These are phyloP conservation scores for Podila epicladia DNA, from an alignment of 192 early-diverging fungal species.

Conservation along the genomic window DNA sequence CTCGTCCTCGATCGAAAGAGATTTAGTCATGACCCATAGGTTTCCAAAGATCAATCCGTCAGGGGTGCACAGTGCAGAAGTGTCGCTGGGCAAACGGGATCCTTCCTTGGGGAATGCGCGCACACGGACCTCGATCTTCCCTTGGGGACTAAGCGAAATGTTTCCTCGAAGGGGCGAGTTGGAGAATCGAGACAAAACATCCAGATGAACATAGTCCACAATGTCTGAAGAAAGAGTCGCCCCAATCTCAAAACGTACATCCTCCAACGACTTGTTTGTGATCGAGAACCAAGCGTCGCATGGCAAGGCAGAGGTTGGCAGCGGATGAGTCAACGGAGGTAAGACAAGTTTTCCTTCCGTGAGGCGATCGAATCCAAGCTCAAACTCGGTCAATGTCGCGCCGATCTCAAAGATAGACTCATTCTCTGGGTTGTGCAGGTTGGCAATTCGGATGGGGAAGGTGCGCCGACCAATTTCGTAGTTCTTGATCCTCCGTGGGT, in stretches of 20 bases:
- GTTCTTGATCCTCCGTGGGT: slow-evolving; percentile 66
- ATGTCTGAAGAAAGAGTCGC: slow-evolving; percentile 71
- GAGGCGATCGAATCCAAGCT: slow-evolving; percentile 79
- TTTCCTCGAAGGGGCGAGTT: slow-evolving; percentile 81
- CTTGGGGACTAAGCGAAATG: slow-evolving; percentile 71
- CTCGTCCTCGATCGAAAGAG: slow-evolving; percentile 49
- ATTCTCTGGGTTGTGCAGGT: slow-evolving; percentile 75
- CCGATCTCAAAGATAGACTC: slow-evolving; percentile 58
- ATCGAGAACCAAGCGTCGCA: slow-evolving; percentile 89
- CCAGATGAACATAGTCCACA: slow-evolving; percentile 67
- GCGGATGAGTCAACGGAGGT: slow-evolving; percentile 77
- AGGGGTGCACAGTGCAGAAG: slow-evolving; percentile 65
- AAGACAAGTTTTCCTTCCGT: slow-evolving; percentile 72
- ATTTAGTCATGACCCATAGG: slow-evolving; percentile 71
- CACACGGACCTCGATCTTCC: slow-evolving; percentile 74
- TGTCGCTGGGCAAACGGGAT: slow-evolving; percentile 62
- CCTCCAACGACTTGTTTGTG: slow-evolving; percentile 77
- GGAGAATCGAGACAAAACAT: slow-evolving; percentile 82
- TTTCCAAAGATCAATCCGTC: slow-evolving; percentile 74
- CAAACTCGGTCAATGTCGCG: slow-evolving; percentile 73
- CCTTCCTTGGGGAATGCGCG: slow-evolving; percentile 73
- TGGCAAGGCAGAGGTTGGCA: slow-evolving; percentile 59
- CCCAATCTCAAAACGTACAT: slow-evolving; percentile 82
- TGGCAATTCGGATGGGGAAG: slow-evolving; percentile 65
- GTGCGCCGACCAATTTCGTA: slow-evolving; percentile 57